Base-by-base conservation (phyloP, 2,329 filamentous ascomycete genomes). In the Gliomastix tumulicola region DNA sequence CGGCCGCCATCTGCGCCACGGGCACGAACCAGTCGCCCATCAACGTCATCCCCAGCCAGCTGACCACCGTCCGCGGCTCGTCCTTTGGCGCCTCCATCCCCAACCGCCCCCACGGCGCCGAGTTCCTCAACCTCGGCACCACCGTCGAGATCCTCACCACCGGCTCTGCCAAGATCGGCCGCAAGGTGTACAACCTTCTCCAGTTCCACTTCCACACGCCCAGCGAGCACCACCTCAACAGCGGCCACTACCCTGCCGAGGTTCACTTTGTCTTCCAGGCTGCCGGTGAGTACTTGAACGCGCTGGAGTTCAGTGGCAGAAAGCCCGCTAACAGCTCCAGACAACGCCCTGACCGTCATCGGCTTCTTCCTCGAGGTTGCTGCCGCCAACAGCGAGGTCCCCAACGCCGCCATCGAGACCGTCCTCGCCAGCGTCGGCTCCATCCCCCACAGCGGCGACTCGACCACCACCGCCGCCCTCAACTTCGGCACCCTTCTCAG, bases 201-300 rank as follows among this genome's bases (percentile, higher is more conserved):
- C 71, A 76, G 45, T 75, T 74, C 58, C 73, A 76, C 53, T 71
- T 76, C 56, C 73, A 77, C 54, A 72, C 69, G 0, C 71, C 73
- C 4, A 68, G 66, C 32, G 74, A 78, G 59, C 74, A 78, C 47
- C 65, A 64, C 37, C 57, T 76, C 52, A 42, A 59, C 54, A 47
- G 59, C 30, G 56, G 60, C 42, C 50, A 57, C 45, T 65, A 52
- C 38, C 56, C 62, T 12, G 46, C 62, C 41, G 63, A 66, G 43
- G 55, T 60, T 19, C 63, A 66, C 45, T 62, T 65, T 42, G 63
- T 66, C 7, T 61, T 64, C 36, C 45, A 62, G 43, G 49, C 48
- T 23, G 47, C 44, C 4, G 55, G 51, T 51, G 43, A 41, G 46
- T 40, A 23, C n/a, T 20, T 12, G n/a, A n/a, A n/a, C n/a, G n/a